phyloP scores from a whole-genome alignment of 2,329 filamentous ascomycete genomes.

The Aspergillus luchuensis region DNA sequence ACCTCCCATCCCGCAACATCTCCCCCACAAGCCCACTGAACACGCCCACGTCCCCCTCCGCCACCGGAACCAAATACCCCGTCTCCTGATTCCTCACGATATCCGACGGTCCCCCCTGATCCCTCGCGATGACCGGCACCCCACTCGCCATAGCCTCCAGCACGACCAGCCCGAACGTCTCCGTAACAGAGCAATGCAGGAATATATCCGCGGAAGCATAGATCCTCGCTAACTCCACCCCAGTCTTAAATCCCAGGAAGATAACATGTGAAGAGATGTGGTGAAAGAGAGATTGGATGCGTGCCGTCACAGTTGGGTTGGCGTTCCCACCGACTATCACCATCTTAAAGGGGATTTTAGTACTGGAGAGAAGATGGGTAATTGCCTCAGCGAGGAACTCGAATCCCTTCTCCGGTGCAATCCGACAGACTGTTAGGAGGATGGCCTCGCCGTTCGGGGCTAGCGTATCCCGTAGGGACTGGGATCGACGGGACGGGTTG shows the following conservation, averaged over 20 bases:
- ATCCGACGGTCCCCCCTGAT: conserved; percentile 70
- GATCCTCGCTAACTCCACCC: conserved; percentile 62
- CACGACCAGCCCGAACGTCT: conserved; percentile 72
- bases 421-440: conserved; percentile 65
- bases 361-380: conserved; percentile 52
- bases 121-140: conserved; percentile 67
- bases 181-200: conserved; percentile 69
- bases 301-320: conserved; percentile 62
- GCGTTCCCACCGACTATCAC: conserved; percentile 69
- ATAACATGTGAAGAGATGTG: conserved; percentile 57
- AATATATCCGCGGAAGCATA: conserved; percentile 72
- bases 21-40: conserved; percentile 59
- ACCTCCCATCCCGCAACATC: conserved; percentile 50
- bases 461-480: conserved; percentile 55
- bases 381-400: conserved; percentile 64
- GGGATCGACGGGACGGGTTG: conserved; percentile 55
- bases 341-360: conserved; percentile 63
- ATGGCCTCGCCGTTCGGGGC: conserved; percentile 66
- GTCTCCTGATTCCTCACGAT: conserved; percentile 62
- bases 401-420: conserved; percentile 72
- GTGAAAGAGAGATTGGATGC: conserved; percentile 63
- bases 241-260: conserved; percentile 68
- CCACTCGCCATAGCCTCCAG: conserved; percentile 72
- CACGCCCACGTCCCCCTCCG: conserved; percentile 60
- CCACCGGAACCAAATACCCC: conserved; percentile 62